phyloP scores from a whole-genome alignment of 768 basidiomycete genomes.

The Auriscalpium orientale region DNA sequence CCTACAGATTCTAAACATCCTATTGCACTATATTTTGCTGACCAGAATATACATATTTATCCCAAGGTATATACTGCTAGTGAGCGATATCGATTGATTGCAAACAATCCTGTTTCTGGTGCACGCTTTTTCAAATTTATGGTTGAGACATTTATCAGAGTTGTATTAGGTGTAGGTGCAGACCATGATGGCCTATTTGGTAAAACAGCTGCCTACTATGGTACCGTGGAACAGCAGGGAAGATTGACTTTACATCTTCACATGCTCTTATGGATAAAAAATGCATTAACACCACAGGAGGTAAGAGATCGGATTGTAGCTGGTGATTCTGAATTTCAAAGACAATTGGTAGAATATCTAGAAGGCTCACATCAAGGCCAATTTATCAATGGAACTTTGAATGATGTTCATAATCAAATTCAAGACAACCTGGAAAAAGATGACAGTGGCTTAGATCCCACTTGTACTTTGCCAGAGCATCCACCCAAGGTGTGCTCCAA shows the following conservation, averaged over 20 bases:
- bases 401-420: neutral
- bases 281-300: slow-evolving; percentile 9
- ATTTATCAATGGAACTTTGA: neutral
- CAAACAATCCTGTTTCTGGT: slow-evolving; percentile 12
- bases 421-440: neutral
- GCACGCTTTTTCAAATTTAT: slow-evolving; percentile 13
- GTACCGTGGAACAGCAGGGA: neutral
- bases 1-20: slow-evolving; percentile 16
- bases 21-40: slow-evolving; percentile 12
- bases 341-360: slow-evolving; percentile 6
- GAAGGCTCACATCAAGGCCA: slow-evolving; percentile 11
- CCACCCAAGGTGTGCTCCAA: no score
- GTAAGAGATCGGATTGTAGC: slow-evolving; percentile 12
- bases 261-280: slow-evolving; percentile 12
- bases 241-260: slow-evolving; percentile 20
- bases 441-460: no score
- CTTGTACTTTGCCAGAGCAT: no score
- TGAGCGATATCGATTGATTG: slow-evolving; percentile 3
- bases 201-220: slow-evolving; percentile 15
- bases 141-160: slow-evolving; percentile 5
- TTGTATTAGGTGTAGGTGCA: neutral
- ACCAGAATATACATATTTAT: neutral
- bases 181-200: slow-evolving; percentile 11
- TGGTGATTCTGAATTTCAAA: slow-evolving; percentile 6
- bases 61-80: neutral